Evolutionary conservation across 2,329 filamentous ascomycete genomes (phyloP).

Genomic region (Purpureocillium lavendulum): DNA sequence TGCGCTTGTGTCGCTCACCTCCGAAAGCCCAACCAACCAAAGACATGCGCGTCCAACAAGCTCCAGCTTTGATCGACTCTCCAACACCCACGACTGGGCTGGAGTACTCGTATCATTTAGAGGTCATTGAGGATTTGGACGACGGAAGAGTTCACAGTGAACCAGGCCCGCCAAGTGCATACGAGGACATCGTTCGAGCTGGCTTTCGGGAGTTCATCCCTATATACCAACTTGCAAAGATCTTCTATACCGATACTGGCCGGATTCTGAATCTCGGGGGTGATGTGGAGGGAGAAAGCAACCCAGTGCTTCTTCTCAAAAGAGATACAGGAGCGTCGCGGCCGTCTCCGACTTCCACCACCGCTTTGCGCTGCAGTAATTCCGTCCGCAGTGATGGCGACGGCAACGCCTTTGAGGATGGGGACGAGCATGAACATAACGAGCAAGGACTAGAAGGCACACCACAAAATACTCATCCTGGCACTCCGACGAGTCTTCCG

Average conservation of each 20-base stretch:
- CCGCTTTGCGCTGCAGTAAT: no score
- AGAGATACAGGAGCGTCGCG: slow-evolving; percentile 26
- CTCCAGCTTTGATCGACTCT: background rate
- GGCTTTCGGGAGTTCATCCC: slow-evolving; percentile 47
- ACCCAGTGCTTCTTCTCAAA: slow-evolving; percentile 25
- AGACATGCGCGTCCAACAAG: background rate
- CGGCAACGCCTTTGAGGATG: slow-evolving; percentile 25
- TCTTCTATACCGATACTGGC: slow-evolving; percentile 88
- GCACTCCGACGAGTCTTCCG: slow-evolving; percentile 38
- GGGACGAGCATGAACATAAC: background rate
- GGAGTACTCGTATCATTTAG: slow-evolving; percentile 67
- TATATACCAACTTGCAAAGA: slow-evolving; percentile 63
- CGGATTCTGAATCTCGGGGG: slow-evolving; percentile 73
- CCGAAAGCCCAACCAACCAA: slow-evolving; percentile 4
- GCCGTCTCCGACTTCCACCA: slow-evolving; percentile 26
- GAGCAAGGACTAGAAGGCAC: background rate
- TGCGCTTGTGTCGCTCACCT: slow-evolving; percentile 69
- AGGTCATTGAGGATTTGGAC: slow-evolving; percentile 73
- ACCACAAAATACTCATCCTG: no score
- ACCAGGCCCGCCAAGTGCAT: slow-evolving; percentile 21
- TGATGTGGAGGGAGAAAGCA: slow-evolving; percentile 37
- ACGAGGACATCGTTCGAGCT: slow-evolving; percentile 31
- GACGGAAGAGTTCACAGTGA: slow-evolving; percentile 46
- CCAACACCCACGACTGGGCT: slow-evolving; percentile 1
- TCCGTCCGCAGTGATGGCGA: no score